Base-by-base conservation (phyloP, 1,139 yeast species). In the Barnettozyma hawaiiensis region DNA sequence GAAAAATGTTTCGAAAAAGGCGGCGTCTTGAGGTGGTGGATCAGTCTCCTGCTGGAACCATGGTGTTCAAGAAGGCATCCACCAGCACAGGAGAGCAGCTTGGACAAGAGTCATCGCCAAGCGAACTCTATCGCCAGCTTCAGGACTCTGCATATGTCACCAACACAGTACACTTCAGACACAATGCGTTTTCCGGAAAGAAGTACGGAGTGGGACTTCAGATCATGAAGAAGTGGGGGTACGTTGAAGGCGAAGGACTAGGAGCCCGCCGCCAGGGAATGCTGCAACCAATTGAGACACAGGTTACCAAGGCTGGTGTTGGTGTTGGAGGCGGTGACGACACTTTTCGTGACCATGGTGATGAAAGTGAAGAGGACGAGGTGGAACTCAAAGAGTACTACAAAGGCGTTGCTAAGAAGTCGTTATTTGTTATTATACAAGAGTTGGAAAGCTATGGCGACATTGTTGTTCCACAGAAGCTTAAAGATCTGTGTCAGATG, bases 121-220 rank as follows among this genome's bases (percentile, higher is more conserved):
- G 31, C 12, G 29, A 21, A 4, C 39, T 38, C 5, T 38, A 38
- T 26, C 23, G 35, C 10, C 16, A 34, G 23, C 23, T 38, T 14
- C 39, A 27, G 21, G 42, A 34, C 22, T 18, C 35, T 2, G 6
- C 28, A 6, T 22, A 16, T 4, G 31, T 16, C 15, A 27, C 22
- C 40, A 10, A 37, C 34, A 8, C 22, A 31, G 27, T 34, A 16
- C 41, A 31, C 21, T 34, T 34, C 29, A 16, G 33, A 10, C 20
- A 39, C 44, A 48, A 50, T 48, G 43, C 45, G 9, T 48, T 47
- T 37, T 49, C 49, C 19, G 59, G 58, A 2, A 49, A 50, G 45
- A 59, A 54, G 35, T 90, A 89, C 56, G 97, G 98, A 9, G 76
- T 87, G 36, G 98, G 97, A 28, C 96, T 96, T 2, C 66, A 74